Evolutionary conservation across 768 basidiomycete species (phyloP).

Genomic region (Russula sp.): DNA sequence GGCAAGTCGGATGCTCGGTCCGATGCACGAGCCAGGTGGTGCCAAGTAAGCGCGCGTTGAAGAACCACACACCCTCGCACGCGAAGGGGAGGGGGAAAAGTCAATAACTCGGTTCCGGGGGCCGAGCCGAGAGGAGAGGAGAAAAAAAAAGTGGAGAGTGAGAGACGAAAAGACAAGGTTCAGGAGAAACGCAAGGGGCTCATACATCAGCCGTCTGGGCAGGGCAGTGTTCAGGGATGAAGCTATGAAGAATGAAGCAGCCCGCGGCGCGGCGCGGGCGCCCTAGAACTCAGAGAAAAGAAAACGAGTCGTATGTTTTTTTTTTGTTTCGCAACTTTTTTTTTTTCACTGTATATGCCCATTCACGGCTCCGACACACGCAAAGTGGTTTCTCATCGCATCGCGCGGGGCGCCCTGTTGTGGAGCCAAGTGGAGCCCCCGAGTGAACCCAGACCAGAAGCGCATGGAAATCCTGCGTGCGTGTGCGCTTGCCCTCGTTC

Average conservation of each 20-base stretch:
- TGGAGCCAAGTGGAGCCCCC: conserved; percentile 6
- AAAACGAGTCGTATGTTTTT: neutral
- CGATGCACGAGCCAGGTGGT: neutral
- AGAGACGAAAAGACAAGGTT: neutral
- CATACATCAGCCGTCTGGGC: neutral
- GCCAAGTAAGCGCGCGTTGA: neutral
- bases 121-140: no score
- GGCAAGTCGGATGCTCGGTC: conserved; percentile 7
- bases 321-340: no score
- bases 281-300: neutral
- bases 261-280: no score
- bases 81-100: neutral
- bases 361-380: neutral
- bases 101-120: neutral
- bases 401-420: neutral
- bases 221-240: neutral
- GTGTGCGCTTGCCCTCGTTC: neutral
- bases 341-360: no score
- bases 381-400: neutral
- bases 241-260: neutral
- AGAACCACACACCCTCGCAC: neutral
- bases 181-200: neutral
- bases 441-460: neutral
- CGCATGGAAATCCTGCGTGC: neutral
- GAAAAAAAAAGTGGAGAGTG: neutral